These are phyloP conservation scores for Candida takata DNA, from an alignment of 805 yeast genomes.

Conservation along the genomic window DNA sequence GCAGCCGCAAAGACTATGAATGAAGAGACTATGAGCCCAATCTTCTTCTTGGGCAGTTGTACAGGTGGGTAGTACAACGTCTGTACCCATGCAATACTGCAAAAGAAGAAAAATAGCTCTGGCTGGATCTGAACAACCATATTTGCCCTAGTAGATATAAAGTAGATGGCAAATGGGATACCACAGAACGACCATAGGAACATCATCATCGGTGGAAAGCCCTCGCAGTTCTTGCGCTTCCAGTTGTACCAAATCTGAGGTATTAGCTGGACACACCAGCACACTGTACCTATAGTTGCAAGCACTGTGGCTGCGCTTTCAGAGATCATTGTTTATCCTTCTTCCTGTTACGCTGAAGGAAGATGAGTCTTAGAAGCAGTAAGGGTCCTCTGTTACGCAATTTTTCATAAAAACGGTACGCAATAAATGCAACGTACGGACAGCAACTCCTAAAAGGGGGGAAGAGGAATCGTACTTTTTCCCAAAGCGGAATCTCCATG, in stretches of 20 bases:
- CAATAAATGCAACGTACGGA: no score
- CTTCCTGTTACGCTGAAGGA: no score
- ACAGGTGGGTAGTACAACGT: conserved; percentile 71
- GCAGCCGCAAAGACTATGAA: conserved; percentile 46
- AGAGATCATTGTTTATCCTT: conserved; percentile 18
- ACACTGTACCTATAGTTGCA: conserved; percentile 83
- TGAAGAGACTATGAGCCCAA: conserved; percentile 29
- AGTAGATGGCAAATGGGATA: conserved; percentile 79
- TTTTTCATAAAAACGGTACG: no score
- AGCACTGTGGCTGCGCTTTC: conserved; percentile 58
- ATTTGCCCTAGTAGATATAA: conserved; percentile 63
- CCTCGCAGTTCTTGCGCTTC: conserved; percentile 70
- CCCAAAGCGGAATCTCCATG: no score
- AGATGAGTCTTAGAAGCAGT: no score
- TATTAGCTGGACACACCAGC: conserved; percentile 87
- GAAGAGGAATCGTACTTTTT: no score
- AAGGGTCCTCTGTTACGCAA: no score
- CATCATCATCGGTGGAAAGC: conserved; percentile 85
- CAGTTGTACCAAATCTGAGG: conserved; percentile 81
- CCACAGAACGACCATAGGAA: conserved; percentile 75
- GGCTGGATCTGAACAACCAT: conserved; percentile 86
- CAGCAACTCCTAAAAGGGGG: no score
- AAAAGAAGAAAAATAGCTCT: conserved; percentile 67
- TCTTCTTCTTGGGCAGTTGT: conserved; percentile 29
- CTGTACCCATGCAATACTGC: conserved; percentile 63